Base-by-base conservation (phyloP, 2,329 filamentous ascomycete genomes). In the Neonectria sp. region DNA sequence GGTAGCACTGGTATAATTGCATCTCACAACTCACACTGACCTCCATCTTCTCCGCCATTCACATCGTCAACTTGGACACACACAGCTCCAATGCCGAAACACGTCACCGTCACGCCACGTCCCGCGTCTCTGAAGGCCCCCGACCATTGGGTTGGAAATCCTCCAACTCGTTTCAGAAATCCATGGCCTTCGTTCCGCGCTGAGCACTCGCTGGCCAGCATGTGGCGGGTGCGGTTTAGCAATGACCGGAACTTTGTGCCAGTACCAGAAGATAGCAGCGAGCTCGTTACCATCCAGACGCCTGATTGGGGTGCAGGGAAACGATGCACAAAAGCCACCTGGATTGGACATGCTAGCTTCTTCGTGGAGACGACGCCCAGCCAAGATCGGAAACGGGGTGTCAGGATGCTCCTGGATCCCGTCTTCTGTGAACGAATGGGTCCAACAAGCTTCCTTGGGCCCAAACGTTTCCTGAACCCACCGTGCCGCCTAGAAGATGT, bases 281-380 rank as follows among this genome's bases (percentile, higher is more conserved):
- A 62, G 60, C 60, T 62, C 17, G 60, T 62, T 21, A 24, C 3
- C 15, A 40, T 56, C 43, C 60, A 56, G 43, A 56, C 7, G 4
- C 60, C 60, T 15, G 52, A 53, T 17, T 56, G 52, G 45, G 88
- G 86, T 3, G 78, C 77, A 6, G 71, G 78, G 6, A 84, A 86
- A 25, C 86, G 96, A 15, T 89, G 94, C 29, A 9, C 43, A 27
- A 56, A 51, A 55, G 92, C 93, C 45, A 97, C 94, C 51, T 97
- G 94, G 94, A 88, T 97, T 1, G 95, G 95, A 24, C 95, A 97
- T 79, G 94, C 94, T 3, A 97, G 93, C 82, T 97, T 93, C 82
- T 93, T 93, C 74, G 88, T 95, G 69, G 94, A 97, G 79, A 97
- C 95, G 73, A 93, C 93, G 2, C 85, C 87, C 24, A n/a, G 0